phyloP scores from a whole-genome alignment of 257 asterid genomes.

The Haberlea rhodopensis region DNA sequence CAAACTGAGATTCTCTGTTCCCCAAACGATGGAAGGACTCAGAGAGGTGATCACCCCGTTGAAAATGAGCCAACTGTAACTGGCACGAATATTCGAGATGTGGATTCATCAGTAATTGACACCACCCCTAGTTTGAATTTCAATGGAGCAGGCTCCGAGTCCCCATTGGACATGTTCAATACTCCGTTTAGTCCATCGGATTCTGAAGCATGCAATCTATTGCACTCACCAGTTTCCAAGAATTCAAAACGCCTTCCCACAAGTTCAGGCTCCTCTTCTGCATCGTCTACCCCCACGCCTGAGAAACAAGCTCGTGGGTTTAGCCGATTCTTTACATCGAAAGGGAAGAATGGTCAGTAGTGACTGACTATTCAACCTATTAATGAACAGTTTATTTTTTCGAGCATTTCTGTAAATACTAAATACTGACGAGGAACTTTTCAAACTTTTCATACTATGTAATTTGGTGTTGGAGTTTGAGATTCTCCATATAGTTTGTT shows the following conservation, averaged over 20 bases:
- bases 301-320: slow-evolving; percentile 80
- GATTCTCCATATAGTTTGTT: neutral
- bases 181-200: slow-evolving; percentile 53
- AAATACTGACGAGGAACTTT: neutral
- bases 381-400: neutral
- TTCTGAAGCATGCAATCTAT: slow-evolving; percentile 47
- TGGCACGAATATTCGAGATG: slow-evolving; percentile 44
- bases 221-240: slow-evolving; percentile 59
- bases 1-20: slow-evolving; percentile 45
- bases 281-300: slow-evolving; percentile 62
- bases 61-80: slow-evolving; percentile 62
- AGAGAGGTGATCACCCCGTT: slow-evolving; percentile 35
- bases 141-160: slow-evolving; percentile 52
- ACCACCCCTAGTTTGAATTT: slow-evolving; percentile 35
- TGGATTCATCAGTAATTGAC: slow-evolving; percentile 39
- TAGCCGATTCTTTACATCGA: slow-evolving; percentile 79
- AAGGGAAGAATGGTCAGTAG: slow-evolving; percentile 50
- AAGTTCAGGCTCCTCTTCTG: slow-evolving; percentile 57
- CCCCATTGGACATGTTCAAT: slow-evolving; percentile 47
- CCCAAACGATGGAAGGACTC: slow-evolving; percentile 39
- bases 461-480: neutral
- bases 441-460: neutral
- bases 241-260: slow-evolving; percentile 53
- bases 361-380: slow-evolving; percentile 17
- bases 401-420: neutral